Base-by-base conservation (phyloP, 1,284 basidiomycete species). In the Puccinia triticina region DNA sequence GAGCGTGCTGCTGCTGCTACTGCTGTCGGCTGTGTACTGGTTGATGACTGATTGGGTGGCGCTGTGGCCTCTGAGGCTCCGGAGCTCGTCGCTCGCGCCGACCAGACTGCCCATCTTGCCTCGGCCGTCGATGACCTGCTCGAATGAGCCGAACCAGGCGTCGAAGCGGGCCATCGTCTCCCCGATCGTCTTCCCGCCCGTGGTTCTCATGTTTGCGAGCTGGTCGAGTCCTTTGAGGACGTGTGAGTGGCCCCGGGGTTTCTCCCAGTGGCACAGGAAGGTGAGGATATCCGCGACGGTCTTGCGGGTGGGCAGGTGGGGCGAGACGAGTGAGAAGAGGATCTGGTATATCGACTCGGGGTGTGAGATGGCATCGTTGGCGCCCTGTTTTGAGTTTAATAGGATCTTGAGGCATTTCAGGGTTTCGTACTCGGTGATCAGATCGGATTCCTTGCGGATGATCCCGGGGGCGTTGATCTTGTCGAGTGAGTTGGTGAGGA, bases 91-190 rank as follows among this genome's bases (percentile, higher is more conserved):
- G 84, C 94, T 96, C 12, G 94, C 94, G 1, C 97, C 96, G 11
- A 99, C 96, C 72, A 93, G 88, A 86, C 93, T 96, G 1, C 96
- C 96, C 94, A 98, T 96, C 87, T 92, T 93, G 0, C 97, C 96
- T 83, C 95, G 89, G 0, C 95, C 95, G 67, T 91, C 90, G 18
- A 98, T 89, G 5, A 91, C 91, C 55, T 89, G 89, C 85, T 96
- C 93, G 83, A 96, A 89, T 0, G 92, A 92, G 84, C 92, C 92
- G 87, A 99, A 93, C 96, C 95, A 98, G 84, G 91, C 94, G 84
- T 92, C 92, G 87, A 95, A 99, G 64, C 91, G 89, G 82, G 89
- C 88, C 4, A 87, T 86, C 21, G 79, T 81, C 50, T 81, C 79
- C 12, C 83, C 85, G 91, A 91, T 86, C 90, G 90, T 84, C 93